These are phyloP conservation scores for Aspergillus kassunensis DNA, from an alignment of 495 filamentous ascomycete species.

Conservation along the genomic window DNA sequence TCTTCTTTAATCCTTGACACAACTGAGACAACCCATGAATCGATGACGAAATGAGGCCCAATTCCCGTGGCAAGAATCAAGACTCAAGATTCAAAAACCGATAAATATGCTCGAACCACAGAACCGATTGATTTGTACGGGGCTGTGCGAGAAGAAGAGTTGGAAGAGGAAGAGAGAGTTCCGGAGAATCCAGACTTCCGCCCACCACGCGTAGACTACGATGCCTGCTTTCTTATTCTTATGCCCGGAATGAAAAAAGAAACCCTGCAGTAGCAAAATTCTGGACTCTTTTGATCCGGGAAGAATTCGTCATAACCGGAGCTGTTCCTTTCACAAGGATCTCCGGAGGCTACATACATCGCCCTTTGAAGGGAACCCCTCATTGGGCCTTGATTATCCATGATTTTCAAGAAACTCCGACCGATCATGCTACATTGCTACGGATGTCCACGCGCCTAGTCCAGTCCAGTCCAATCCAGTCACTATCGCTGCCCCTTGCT, in stretches of 20 bases:
- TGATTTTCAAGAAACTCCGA: background rate
- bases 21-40: constrained; percentile 11
- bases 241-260: background rate
- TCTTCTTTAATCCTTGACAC: constrained; percentile 1
- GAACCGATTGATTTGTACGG: background rate
- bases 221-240: background rate
- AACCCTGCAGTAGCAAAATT: background rate
- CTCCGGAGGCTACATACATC: background rate
- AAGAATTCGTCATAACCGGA: constrained; percentile 1
- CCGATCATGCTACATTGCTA: background rate
- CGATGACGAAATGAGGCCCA: constrained; percentile 7
- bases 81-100: too few relatives aligned
- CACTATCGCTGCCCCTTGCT: background rate
- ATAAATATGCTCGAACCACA: constrained; percentile 3
- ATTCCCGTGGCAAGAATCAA: constrained; percentile 11
- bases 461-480: background rate
- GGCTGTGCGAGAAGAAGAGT: constrained; percentile 4
- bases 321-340: background rate
- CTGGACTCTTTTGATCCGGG: background rate
- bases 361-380: background rate
- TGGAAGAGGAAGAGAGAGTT: background rate
- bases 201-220: background rate
- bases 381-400: constrained; percentile 2
- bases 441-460: background rate
- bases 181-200: constrained; percentile 1